Conservation (phyloP, 108 stramenopile species). For the Pseudonitzschia multistriata region DNA sequence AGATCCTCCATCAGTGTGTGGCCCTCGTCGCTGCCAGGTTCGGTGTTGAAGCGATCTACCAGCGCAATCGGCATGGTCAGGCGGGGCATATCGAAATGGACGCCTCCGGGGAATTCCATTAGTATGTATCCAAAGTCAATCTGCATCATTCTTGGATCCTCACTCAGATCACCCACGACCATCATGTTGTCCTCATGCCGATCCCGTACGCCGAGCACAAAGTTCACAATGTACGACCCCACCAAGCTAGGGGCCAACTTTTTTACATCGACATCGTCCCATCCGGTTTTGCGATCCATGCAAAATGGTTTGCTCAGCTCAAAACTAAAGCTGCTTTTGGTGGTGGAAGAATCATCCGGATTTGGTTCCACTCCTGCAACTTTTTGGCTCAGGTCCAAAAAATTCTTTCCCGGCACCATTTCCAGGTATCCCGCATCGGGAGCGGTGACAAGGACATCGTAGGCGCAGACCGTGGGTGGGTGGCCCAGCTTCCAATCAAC, state of each 20-base stretch:
- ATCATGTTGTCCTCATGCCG: conserved; percentile 17
- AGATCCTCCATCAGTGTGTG: conserved; percentile 7
- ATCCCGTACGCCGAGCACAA: conserved; percentile 7
- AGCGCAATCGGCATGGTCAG: conserved; percentile 12
- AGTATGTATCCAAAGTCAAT: conserved; percentile 10
- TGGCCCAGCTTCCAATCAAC: neutral
- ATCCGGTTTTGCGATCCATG: neutral
- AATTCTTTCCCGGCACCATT: conserved; percentile 13
- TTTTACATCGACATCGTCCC: neutral
- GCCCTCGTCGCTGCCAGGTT: neutral
- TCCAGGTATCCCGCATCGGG: conserved; percentile 9
- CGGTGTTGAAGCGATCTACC: neutral
- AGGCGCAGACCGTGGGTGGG: conserved; percentile 8
- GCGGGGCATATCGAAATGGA: conserved; percentile 12
- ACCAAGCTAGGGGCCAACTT: conserved; percentile 6
- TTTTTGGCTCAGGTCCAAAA: conserved; percentile 3
- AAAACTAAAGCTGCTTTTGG: neutral
- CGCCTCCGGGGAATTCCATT: conserved; percentile 1
- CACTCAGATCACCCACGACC: neutral
- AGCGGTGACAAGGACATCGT: conserved; percentile 1
- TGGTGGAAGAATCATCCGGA: neutral
- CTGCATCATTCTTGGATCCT: conserved; percentile 8
- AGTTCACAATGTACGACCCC: conserved; percentile 8
- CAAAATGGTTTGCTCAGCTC: neutral
- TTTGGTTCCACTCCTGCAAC: neutral